These are phyloP conservation scores for Phellopilus nigrolimitatus DNA, from an alignment of 1,284 basidiomycete genomes.

Conservation along the genomic window DNA sequence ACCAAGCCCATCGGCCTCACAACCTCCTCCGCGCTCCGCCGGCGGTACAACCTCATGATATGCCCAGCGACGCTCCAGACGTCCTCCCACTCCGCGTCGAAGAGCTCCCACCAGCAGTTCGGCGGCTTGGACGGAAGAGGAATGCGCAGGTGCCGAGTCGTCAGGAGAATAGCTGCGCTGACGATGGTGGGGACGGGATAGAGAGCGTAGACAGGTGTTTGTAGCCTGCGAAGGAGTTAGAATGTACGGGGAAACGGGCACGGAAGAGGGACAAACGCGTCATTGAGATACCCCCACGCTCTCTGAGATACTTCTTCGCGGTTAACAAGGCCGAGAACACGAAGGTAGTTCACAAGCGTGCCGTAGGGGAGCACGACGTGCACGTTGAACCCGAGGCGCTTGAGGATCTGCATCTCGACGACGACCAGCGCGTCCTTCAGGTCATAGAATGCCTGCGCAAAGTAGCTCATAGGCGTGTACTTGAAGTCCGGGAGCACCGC, in stretches of 20 bases:
- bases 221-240: conserved; percentile 50
- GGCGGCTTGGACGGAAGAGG: conserved; percentile 65
- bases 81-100: conserved; percentile 83
- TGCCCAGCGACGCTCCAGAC: conserved; percentile 76
- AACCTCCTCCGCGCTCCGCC: conserved; percentile 34
- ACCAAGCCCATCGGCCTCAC: conserved; percentile 48
- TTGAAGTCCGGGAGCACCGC: conserved; percentile 47
- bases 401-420: conserved; percentile 96
- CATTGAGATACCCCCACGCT: conserved; percentile 90
- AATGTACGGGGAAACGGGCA: not conserved
- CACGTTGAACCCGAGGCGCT: conserved; percentile 87
- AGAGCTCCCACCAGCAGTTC: conserved; percentile 82
- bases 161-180: conserved; percentile 77
- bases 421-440: conserved; percentile 88
- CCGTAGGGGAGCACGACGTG: conserved; percentile 90
- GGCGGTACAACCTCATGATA: conserved; percentile 74
- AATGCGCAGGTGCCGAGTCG: conserved; percentile 64
- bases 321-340: conserved; percentile 78
- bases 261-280: conserved; percentile 60
- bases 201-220: conserved; percentile 86
- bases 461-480: conserved; percentile 83
- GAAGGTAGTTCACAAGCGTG: conserved; percentile 92
- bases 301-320: conserved; percentile 66
- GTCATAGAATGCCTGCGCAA: conserved; percentile 79
- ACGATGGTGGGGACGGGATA: conserved; percentile 88